Conservation (phyloP, 768 basidiomycete genomes). For the Pisolithus tinctorius region DNA sequence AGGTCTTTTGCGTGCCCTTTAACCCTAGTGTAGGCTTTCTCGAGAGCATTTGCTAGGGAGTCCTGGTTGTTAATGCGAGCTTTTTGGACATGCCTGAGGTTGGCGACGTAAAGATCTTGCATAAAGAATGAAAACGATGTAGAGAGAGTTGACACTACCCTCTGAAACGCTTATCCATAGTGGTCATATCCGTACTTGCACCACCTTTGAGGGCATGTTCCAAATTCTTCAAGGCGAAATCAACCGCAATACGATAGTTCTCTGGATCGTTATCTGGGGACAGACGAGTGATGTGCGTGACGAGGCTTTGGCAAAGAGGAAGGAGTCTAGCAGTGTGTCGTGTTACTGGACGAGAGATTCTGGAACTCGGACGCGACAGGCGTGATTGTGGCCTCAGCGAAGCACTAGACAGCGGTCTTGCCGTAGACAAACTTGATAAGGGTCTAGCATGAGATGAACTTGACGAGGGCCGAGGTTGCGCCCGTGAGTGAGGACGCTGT, state of each 20-base stretch:
- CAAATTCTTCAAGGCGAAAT: slow-evolving; percentile 51
- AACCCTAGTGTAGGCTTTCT: slow-evolving; percentile 44
- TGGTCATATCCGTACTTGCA: slow-evolving; percentile 47
- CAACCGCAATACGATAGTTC: slow-evolving; percentile 43
- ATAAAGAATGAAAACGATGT: neutral
- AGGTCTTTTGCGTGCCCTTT: slow-evolving; percentile 43
- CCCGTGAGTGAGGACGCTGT: slow-evolving; percentile 17
- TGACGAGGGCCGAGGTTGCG: slow-evolving; percentile 24
- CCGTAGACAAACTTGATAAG: slow-evolving; percentile 41
- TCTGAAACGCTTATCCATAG: slow-evolving; percentile 44
- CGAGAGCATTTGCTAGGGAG: slow-evolving; percentile 51
- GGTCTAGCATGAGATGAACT: slow-evolving; percentile 34
- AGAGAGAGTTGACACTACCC: slow-evolving; percentile 37
- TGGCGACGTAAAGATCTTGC: slow-evolving; percentile 8
- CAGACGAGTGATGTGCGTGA: slow-evolving; percentile 48
- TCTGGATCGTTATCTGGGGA: slow-evolving; percentile 35
- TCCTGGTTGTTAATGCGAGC: slow-evolving; percentile 65
- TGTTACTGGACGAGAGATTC: slow-evolving; percentile 45
- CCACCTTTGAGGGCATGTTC: slow-evolving; percentile 55
- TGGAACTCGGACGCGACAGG: slow-evolving; percentile 35
- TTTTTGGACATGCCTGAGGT: slow-evolving; percentile 52
- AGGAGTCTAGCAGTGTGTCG: slow-evolving; percentile 44
- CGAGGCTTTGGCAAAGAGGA: slow-evolving; percentile 49
- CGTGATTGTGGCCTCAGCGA: slow-evolving; percentile 30
- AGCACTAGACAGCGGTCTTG: slow-evolving; percentile 38